phyloP scores from a whole-genome alignment of 345 rosid species.

The Mallotus nudiflorus region DNA sequence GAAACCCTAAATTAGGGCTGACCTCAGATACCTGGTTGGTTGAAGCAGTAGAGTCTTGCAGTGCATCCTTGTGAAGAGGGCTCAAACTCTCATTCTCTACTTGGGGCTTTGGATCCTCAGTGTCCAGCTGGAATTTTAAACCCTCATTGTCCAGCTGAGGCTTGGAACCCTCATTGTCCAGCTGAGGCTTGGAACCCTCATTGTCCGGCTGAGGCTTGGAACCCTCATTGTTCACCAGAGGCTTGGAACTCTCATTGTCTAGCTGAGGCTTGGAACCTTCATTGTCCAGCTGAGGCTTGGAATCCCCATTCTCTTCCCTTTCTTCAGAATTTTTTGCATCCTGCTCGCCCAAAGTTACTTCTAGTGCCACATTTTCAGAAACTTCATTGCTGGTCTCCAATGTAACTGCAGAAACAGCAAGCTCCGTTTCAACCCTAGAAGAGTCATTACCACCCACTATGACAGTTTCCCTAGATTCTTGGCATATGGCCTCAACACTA shows the following conservation, averaged over 20 bases:
- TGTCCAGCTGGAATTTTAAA: slow-evolving; percentile 35
- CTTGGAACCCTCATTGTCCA: slow-evolving; percentile 30
- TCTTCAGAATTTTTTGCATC: slow-evolving; percentile 34
- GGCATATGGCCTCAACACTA: slow-evolving; percentile 31
- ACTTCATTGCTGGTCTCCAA: slow-evolving; percentile 24
- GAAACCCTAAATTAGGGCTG: slow-evolving; percentile 91
- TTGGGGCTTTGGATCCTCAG: slow-evolving; percentile 39
- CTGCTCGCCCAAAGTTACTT: slow-evolving; percentile 33
- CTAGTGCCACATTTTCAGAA: slow-evolving; percentile 36
- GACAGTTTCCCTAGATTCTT: slow-evolving; percentile 25
- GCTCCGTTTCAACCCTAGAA: slow-evolving; percentile 29
- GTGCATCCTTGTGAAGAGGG: slow-evolving; percentile 47
- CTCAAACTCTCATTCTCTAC: slow-evolving; percentile 44
- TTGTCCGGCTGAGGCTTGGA: slow-evolving; percentile 5
- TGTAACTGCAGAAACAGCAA: slow-evolving; percentile 19
- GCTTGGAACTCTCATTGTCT: not conserved
- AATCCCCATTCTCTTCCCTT: slow-evolving; percentile 16
- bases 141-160: slow-evolving; percentile 35
- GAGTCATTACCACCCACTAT: slow-evolving; percentile 12
- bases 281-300: slow-evolving; percentile 36
- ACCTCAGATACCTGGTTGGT: slow-evolving; percentile 98
- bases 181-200: slow-evolving; percentile 3
- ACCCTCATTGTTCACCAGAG: not conserved
- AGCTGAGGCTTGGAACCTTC: slow-evolving; percentile 26
- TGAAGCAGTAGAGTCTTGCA: slow-evolving; percentile 56